These are phyloP conservation scores for Termitomyces titanicus DNA, from an alignment of 768 basidiomycete species.

Conservation along the genomic window DNA sequence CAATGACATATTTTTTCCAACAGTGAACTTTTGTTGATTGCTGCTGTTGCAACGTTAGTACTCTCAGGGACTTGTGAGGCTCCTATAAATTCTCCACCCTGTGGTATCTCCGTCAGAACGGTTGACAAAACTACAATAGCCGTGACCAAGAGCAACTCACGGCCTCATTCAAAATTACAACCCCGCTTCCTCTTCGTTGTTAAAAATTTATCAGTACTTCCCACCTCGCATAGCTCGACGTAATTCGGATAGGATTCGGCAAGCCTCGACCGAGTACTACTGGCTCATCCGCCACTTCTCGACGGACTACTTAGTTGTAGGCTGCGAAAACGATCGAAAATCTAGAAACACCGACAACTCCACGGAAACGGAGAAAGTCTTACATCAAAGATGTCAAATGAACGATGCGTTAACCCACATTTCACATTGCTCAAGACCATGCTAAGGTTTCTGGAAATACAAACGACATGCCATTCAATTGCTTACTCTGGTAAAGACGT, in stretches of 20 bases:
- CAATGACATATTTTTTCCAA: slow-evolving; percentile 7
- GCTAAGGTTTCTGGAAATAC: slow-evolving; percentile 1
- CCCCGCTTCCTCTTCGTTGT: slow-evolving; percentile 1
- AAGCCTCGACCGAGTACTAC: slow-evolving; percentile 16
- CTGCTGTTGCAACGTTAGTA: background rate
- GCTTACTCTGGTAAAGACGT: background rate
- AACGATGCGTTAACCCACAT: background rate
- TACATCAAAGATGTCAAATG: background rate
- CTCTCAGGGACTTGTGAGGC: slow-evolving; percentile 4
- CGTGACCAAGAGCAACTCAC: background rate
- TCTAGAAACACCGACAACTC: slow-evolving; percentile 5
- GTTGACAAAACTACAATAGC: background rate
- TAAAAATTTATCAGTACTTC: background rate
- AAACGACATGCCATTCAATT: slow-evolving; percentile 1
- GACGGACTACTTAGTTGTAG: background rate
- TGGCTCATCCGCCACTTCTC: slow-evolving; percentile 16
- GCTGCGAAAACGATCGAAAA: background rate
- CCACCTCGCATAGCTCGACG: slow-evolving; percentile 4
- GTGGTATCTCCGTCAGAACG: background rate
- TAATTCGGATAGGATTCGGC: slow-evolving; percentile 8
- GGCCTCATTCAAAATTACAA: slow-evolving; percentile 6
- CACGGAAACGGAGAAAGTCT: slow-evolving; percentile 2
- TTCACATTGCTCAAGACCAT: background rate
- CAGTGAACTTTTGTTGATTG: background rate
- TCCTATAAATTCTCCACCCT: background rate